A percentile compares a stretch with the other conserved stretches of the same genome.
Evolutionary conservation across 768 basidiomycete genomes (phyloP).

Genomic region (Tylopilus plumbeoviolaceoides): DNA sequence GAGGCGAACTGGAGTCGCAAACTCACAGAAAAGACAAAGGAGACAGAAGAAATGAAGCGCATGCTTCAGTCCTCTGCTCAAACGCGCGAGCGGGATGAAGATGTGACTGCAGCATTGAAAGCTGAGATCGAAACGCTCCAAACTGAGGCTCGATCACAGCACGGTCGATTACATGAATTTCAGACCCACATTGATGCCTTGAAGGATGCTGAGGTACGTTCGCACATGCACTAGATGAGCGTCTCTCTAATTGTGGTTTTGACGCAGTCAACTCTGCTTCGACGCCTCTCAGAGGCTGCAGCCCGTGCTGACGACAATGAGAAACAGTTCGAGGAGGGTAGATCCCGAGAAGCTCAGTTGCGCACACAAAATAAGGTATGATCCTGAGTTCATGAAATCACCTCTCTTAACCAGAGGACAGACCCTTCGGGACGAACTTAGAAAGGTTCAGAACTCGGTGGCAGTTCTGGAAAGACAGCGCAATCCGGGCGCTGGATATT

Average conservation of each 20-base stretch:
- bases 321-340: conserved; percentile 69
- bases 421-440: conserved; percentile 89
- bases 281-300: conserved; percentile 46
- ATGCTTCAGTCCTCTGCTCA: conserved; percentile 54
- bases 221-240: not conserved
- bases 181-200: conserved; percentile 45
- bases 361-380: conserved; percentile 75
- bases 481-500: conserved; percentile 93
- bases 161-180: conserved; percentile 54
- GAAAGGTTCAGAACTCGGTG: conserved; percentile 92
- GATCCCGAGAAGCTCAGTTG: conserved; percentile 63
- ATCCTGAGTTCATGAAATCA: not conserved
- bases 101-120: conserved; percentile 45
- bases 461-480: conserved; percentile 86
- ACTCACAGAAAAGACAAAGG: conserved; percentile 70
- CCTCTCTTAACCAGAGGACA: conserved; percentile 30
- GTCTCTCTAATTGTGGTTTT: not conserved
- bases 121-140: conserved; percentile 51
- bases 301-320: conserved; percentile 52
- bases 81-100: conserved; percentile 57
- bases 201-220: conserved; percentile 61
- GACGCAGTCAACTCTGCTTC: conserved; percentile 42
- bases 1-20: conserved; percentile 90
- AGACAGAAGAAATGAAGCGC: conserved; percentile 68
- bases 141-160: conserved; percentile 44